Conservation (phyloP, 495 filamentous ascomycete genomes). For the Podospora comata region DNA sequence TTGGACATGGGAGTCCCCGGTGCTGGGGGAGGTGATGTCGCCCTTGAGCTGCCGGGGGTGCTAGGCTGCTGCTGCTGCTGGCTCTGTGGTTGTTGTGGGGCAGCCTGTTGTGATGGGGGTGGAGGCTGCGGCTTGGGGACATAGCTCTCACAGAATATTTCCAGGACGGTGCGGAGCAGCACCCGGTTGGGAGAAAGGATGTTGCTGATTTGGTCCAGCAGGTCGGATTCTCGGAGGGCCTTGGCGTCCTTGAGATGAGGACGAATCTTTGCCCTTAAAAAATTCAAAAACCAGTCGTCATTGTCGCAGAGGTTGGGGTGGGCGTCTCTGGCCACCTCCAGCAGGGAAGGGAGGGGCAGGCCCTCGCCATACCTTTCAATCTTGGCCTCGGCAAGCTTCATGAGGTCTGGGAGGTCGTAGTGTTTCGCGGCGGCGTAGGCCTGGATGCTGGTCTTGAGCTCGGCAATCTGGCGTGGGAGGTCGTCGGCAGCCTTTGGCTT, state of each 20-base stretch:
- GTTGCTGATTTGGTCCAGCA: slow-evolving; percentile 34
- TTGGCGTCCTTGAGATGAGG: slow-evolving; percentile 33
- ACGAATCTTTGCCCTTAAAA: slow-evolving; percentile 32
- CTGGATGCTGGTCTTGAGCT: slow-evolving; percentile 36
- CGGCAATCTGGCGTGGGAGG: slow-evolving; percentile 27
- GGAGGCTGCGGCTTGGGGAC: slow-evolving; percentile 11
- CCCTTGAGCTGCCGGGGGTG: slow-evolving; percentile 18
- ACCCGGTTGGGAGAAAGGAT: slow-evolving; percentile 35
- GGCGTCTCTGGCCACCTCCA: slow-evolving; percentile 33
- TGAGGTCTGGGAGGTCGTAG: slow-evolving; percentile 35
- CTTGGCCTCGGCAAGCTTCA: slow-evolving; percentile 30
- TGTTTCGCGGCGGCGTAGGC: slow-evolving; percentile 30
- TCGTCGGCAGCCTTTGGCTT: slow-evolving; percentile 26
- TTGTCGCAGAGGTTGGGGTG: slow-evolving; percentile 30
- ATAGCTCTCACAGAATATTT: slow-evolving; percentile 34
- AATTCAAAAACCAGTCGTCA: slow-evolving; percentile 36
- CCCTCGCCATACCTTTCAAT: slow-evolving; percentile 32
- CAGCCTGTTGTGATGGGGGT: not conserved
- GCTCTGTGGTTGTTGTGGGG: slow-evolving; percentile 11
- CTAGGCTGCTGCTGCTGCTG: not conserved
- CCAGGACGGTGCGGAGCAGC: slow-evolving; percentile 34
- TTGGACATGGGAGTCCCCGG: slow-evolving; percentile 18
- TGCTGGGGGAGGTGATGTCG: slow-evolving; percentile 20
- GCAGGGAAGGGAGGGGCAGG: slow-evolving; percentile 29
- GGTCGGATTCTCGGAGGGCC: slow-evolving; percentile 26